A percentile compares a stretch with the other conserved stretches of the same genome.
Conservation (phyloP, 2,329 filamentous ascomycete species). For the Colletotrichum musicola region DNA sequence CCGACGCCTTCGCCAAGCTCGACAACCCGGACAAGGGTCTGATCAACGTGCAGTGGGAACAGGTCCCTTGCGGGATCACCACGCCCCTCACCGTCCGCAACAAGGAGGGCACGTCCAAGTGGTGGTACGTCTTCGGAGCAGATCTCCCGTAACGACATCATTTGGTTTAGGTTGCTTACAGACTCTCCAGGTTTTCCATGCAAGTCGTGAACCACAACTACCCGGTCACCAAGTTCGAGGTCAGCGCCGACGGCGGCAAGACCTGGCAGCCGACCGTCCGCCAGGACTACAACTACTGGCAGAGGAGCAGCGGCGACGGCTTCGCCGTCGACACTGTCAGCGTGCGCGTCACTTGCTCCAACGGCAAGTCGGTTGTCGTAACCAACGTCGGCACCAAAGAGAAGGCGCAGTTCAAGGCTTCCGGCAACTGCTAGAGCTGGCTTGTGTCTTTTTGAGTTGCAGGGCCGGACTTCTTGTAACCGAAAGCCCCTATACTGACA, state of each 20-base stretch:
- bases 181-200: slow-evolving; percentile 49
- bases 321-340: slow-evolving; percentile 40
- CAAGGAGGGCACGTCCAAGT: slow-evolving; percentile 61
- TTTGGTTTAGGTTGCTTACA: slow-evolving; percentile 45
- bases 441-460: too few relatives aligned
- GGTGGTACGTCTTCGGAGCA: slow-evolving; percentile 12
- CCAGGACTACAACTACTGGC: slow-evolving; percentile 55
- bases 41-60: slow-evolving; percentile 63
- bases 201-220: slow-evolving; percentile 75
- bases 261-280: slow-evolving; percentile 69
- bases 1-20: slow-evolving; percentile 62
- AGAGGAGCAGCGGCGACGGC: slow-evolving; percentile 40
- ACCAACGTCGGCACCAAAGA: slow-evolving; percentile 37
- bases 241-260: slow-evolving; percentile 69
- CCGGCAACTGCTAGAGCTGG: slow-evolving; percentile 19
- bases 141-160: background rate
- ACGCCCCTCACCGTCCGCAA: slow-evolving; percentile 63
- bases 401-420: slow-evolving; percentile 29
- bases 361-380: slow-evolving; percentile 41
- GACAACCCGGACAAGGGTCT: slow-evolving; percentile 58
- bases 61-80: slow-evolving; percentile 64
- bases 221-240: slow-evolving; percentile 67
- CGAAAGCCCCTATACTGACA: too few relatives aligned
- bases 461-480: too few relatives aligned
- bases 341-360: slow-evolving; percentile 41